Evolutionary conservation across 208 protist species (phyloP), one percentile per base, ranked within the genome.

Genomic region (Trypanosoma scelopori): DNA sequence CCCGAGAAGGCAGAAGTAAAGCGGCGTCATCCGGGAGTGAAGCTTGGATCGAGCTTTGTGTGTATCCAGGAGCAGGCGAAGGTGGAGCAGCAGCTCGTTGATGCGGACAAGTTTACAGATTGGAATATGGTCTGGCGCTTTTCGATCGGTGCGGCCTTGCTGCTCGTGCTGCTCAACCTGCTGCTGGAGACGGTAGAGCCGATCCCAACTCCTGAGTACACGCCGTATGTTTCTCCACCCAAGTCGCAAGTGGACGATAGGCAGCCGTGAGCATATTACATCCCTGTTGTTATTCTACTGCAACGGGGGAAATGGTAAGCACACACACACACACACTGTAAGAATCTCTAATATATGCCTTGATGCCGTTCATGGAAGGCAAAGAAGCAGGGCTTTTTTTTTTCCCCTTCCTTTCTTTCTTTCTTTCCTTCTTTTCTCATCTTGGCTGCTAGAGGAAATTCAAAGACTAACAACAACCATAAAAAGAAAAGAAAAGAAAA

Each of bases 61-160:
- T 69, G 77, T 25, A 68, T 76, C 13, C 55, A 74, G 13, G 78
- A 80, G 45, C 74, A 77, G 51, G 74, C 74, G 23, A 65, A 59
- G n/a, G 50, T 68, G 12, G 87, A 90, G 62, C 76, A 77, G 46
- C 16, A 68, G 43, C 53, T 91, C 15, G 65, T 87, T 7, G 76
- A 77, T 15, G 68, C 84, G 22, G 82, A 85, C 64, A 83, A 84
- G 55, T 84, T 84, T 50, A 89, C 82, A 0, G 72, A 93, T 58
- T 89, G 81, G 87, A 62, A 69, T 39, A 57, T 83, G 25, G 61
- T 85, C 11, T 80, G 71, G 69, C 46, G 58, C 16, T 73, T 72
- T 53, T 71, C 74, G 13, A 46, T 75, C 20, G 78, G 60, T 32
- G 28, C 56, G 0, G 81, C 71, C 23, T 25, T 89, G 41, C 51